Percentiles rank a stretch among this genome's conserved stretches.
phyloP scores from a whole-genome alignment of 106 monocot genomes.

The Cymbidium sinense region DNA sequence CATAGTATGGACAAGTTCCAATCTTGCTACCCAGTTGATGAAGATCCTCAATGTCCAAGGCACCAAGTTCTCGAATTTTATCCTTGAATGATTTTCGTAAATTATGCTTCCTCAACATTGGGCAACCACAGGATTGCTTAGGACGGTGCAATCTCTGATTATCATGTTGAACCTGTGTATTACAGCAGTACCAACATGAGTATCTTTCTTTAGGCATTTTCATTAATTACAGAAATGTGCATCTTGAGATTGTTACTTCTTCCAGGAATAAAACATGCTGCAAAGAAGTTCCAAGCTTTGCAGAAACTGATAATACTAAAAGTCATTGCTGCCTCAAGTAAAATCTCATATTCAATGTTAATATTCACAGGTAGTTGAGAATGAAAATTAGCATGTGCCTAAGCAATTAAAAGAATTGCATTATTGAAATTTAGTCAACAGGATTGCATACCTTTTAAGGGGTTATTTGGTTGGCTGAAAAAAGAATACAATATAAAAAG shows the following conservation, averaged over 20 bases:
- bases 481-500: too few species aligned
- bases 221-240: neutral
- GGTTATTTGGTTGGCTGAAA: too few species aligned
- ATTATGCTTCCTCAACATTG: constrained; percentile 70
- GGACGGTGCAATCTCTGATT: constrained; percentile 14
- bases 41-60: constrained; percentile 93
- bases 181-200: neutral
- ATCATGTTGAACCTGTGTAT: constrained; percentile 33
- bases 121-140: constrained; percentile 56
- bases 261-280: neutral
- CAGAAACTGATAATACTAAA: neutral
- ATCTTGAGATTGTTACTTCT: neutral
- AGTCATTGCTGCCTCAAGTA: neutral
- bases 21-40: constrained; percentile 61
- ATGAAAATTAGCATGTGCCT: neutral
- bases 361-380: neutral
- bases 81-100: constrained; percentile 43
- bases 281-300: neutral
- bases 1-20: constrained; percentile 95
- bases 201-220: too few species aligned
- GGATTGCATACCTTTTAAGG: neutral
- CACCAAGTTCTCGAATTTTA: constrained; percentile 37
- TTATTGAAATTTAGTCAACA: neutral
- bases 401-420: too few species aligned
- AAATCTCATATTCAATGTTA: neutral